Evolutionary conservation across 164 flowering plant species (phyloP).

Genomic region (Nelumbo lutea): DNA sequence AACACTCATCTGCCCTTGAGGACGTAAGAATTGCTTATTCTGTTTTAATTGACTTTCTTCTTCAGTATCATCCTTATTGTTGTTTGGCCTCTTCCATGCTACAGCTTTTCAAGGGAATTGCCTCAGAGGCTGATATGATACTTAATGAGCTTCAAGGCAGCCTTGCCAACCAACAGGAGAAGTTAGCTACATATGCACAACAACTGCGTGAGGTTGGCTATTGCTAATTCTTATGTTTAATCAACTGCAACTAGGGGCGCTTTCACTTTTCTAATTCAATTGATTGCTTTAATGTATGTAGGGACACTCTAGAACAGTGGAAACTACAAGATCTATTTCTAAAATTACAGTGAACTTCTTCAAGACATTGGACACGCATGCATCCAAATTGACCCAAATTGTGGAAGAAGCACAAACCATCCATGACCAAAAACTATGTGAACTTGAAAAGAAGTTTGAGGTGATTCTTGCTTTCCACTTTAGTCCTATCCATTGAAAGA

Average conservation of each 20-base stretch:
- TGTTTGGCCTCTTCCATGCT: constrained; percentile 16
- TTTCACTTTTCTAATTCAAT: background rate
- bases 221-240: constrained; percentile 5
- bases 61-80: constrained; percentile 1
- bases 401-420: constrained; percentile 71
- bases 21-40: constrained; percentile 42
- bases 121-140: constrained; percentile 71
- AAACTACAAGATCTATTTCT: constrained; percentile 79
- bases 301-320: constrained; percentile 83
- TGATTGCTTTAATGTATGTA: constrained; percentile 18
- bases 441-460: constrained; percentile 92
- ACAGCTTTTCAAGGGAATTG: constrained; percentile 77
- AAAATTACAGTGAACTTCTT: constrained; percentile 46
- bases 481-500: constrained; percentile 24
- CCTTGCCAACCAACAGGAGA: constrained; percentile 66
- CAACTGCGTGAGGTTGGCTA: constrained; percentile 73
- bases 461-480: constrained; percentile 28
- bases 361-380: constrained; percentile 51
- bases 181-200: constrained; percentile 60
- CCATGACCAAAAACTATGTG: constrained; percentile 60
- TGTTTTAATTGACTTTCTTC: constrained; percentile 1
- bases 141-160: constrained; percentile 73
- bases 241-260: background rate
- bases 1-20: constrained; percentile 69
- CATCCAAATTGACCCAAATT: constrained; percentile 59